A percentile compares a stretch with the other conserved stretches of the same genome.
These are phyloP conservation scores for Glaciozyma antarctica DNA, from an alignment of 768 basidiomycete genomes.

Conservation along the genomic window DNA sequence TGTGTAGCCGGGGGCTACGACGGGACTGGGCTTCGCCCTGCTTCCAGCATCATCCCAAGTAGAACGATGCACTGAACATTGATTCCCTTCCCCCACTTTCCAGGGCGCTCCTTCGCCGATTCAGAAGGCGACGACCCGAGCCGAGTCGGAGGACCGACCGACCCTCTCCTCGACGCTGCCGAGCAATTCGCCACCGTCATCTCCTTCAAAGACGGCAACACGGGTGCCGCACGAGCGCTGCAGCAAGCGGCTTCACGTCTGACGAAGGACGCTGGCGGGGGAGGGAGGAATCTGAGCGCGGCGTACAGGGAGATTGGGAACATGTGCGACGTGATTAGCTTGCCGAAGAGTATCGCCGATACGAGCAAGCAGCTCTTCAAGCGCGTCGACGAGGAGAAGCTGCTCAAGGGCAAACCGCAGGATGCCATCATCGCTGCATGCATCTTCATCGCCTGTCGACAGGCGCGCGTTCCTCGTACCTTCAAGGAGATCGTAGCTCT, in stretches of 20 bases:
- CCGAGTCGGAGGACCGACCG: constrained; percentile 93
- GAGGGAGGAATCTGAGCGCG: constrained; percentile 72
- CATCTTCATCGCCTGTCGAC: constrained; percentile 93
- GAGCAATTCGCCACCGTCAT: constrained; percentile 92
- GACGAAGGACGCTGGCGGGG: constrained; percentile 57
- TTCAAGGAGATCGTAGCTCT: constrained; percentile 92
- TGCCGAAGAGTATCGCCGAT: constrained; percentile 87
- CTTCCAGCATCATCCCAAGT: not conserved
- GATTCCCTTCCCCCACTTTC: constrained; percentile 6
- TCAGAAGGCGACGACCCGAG: constrained; percentile 99
- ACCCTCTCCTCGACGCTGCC: constrained; percentile 85
- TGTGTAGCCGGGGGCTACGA: not conserved
- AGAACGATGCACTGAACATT: constrained; percentile 2
- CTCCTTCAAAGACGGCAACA: constrained; percentile 88
- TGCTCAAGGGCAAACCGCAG: constrained; percentile 78
- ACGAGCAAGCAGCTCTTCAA: constrained; percentile 96
- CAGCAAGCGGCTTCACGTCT: constrained; percentile 78
- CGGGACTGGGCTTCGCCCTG: not conserved
- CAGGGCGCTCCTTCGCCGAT: constrained; percentile 85
- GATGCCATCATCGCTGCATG: constrained; percentile 94
- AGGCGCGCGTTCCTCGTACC: constrained; percentile 88
- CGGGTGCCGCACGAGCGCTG: constrained; percentile 80
- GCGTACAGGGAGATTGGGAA: constrained; percentile 85
- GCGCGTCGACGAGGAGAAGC: constrained; percentile 89
- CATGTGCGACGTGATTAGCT: constrained; percentile 91